Evolutionary conservation across 176 grass and related monocot genomes (phyloP).

Genomic region (Triticum dicoccoides): DNA sequence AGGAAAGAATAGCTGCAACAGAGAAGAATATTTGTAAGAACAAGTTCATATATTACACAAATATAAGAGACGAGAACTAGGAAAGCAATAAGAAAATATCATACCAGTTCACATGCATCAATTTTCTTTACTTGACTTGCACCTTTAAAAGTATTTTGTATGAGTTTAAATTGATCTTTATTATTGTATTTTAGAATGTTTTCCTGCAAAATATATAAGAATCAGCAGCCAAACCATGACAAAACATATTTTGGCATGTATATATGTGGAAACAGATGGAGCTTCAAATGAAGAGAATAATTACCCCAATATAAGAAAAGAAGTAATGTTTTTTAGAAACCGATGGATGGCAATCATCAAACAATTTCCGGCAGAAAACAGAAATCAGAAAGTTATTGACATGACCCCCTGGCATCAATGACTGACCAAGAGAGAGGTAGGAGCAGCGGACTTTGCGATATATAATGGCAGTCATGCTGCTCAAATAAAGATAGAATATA

Average conservation of each 20-base stretch:
- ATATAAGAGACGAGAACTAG: background rate
- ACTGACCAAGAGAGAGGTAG: constrained; percentile 15
- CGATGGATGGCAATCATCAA: background rate
- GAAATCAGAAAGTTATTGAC: constrained; percentile 13
- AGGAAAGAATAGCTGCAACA: constrained; percentile 10
- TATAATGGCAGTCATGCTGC: background rate
- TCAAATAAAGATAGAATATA: background rate
- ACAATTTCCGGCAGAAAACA: constrained; percentile 15
- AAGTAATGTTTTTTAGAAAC: constrained; percentile 7
- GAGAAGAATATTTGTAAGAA: background rate
- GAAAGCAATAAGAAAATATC: background rate
- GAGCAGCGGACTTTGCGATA: constrained; percentile 18
- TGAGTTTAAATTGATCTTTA: constrained; percentile 8
- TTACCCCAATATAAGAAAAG: constrained; percentile 16
- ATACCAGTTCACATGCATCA: constrained; percentile 2
- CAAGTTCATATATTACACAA: background rate
- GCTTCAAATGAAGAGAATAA: background rate
- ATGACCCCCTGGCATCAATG: background rate
- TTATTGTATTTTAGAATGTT: constrained; percentile 12
- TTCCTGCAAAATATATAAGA: background rate
- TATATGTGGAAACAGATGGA: background rate
- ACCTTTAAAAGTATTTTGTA: constrained; percentile 1
- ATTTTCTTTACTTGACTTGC: constrained; percentile 3
- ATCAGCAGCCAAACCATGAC: background rate
- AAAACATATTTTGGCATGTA: background rate